Evolutionary conservation across 2,329 filamentous ascomycete genomes (phyloP), one percentile per base, ranked within the genome.

Genomic region (Pochonia chlamydosporia): DNA sequence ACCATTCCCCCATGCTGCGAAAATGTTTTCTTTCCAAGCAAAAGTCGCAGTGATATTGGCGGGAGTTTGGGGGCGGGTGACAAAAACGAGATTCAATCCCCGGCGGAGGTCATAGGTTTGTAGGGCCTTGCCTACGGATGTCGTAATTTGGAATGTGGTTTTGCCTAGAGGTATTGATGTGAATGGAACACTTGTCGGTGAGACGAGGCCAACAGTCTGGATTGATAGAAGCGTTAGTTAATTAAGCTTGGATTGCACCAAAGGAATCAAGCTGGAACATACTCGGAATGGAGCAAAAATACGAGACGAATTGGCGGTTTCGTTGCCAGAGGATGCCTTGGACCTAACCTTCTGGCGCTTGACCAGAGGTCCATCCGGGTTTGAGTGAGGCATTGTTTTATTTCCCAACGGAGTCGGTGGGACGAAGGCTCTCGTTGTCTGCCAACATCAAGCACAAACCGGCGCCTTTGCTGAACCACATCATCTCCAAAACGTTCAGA

Each of bases 131-230:
- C 92, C 93, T 52, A 95, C 87, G 0, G 89, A 97, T 25, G 93
- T 99, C 28, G 93, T 97, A 66, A 99, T 89, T 65, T 99, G 93
- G 63, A 96, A 99, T 3, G 90, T 95, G 1, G 89, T 92, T 69
- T 95, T 96, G 49, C 93, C 93, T 14, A 96, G 75, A 1, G 92
- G 87, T 26, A 95, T 79, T 5, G 87, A 86, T 2, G 92, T 91
- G 62, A 99, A 97, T 0, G 93, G 92, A 1, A 96, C 89, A 42
- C 76, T 70, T 3, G 92, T 96, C 1, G 93, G 89, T 5, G 93
- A 96, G 2, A 99, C 89, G 26, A 99, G 76, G 14, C 93, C 93
- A 54, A 99, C 80, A 40, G 92, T 96, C 89, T 96, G 20, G 3
- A 28, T 6, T n/a, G 43, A 2, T 20, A 26, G 48, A 26, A 50